Evolutionary conservation across 495 filamentous ascomycete genomes (phyloP).

Genomic region (Echria macrotheca): DNA sequence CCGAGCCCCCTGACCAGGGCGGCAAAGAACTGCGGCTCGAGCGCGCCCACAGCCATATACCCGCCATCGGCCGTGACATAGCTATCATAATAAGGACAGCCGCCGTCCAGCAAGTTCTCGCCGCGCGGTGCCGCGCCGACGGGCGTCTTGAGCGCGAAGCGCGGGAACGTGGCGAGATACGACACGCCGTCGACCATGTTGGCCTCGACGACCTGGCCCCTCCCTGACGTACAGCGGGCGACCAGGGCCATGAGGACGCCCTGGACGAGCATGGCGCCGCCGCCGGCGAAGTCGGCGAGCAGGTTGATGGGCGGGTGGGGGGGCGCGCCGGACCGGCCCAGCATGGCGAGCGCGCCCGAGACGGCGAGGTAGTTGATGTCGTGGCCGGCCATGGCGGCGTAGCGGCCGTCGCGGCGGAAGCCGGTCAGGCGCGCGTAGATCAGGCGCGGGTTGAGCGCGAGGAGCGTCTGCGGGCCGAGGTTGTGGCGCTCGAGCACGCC

Average conservation of each 20-base stretch:
- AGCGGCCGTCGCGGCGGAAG: constrained; percentile 80
- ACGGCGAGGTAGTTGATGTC: constrained; percentile 97
- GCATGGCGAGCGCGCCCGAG: constrained; percentile 68
- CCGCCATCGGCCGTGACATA: constrained; percentile 78
- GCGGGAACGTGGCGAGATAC: constrained; percentile 70
- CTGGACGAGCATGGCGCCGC: constrained; percentile 71
- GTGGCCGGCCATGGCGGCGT: constrained; percentile 86
- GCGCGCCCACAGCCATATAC: constrained; percentile 84
- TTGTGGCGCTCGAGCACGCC: constrained; percentile 81
- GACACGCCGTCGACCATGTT: constrained; percentile 93
- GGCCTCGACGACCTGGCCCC: constrained; percentile 83
- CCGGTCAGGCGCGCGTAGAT: constrained; percentile 84
- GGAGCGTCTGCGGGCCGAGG: constrained; percentile 63
- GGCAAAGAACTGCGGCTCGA: constrained; percentile 81
- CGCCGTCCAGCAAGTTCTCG: constrained; percentile 73
- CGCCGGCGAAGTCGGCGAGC: constrained; percentile 85
- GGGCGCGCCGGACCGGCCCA: constrained; percentile 62
- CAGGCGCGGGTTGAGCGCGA: constrained; percentile 63
- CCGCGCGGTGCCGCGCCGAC: constrained; percentile 61
- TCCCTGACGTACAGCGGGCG: constrained; percentile 51
- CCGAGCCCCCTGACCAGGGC: constrained; percentile 60
- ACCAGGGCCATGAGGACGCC: constrained; percentile 62
- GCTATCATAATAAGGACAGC: constrained; percentile 80
- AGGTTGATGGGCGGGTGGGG: constrained; percentile 80
- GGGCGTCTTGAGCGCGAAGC: constrained; percentile 55